Conservation (phyloP, 768 basidiomycete species). For the Lanmaoa pseudosensibilis region DNA sequence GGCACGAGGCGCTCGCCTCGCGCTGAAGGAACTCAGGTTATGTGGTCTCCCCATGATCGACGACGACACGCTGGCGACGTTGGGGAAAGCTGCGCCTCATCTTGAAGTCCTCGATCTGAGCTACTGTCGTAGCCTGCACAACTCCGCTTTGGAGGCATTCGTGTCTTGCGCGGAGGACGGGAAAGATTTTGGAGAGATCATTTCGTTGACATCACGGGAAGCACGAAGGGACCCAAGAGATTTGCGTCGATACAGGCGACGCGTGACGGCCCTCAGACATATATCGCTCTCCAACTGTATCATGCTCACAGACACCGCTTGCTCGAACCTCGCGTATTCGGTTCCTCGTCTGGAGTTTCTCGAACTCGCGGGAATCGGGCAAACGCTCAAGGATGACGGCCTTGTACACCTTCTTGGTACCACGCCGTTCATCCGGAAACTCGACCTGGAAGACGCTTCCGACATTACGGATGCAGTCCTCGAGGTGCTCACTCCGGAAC, state of each 20-base stretch:
- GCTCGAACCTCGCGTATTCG: slow-evolving; percentile 67
- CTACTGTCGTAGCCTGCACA: slow-evolving; percentile 68
- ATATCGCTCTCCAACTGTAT: slow-evolving; percentile 70
- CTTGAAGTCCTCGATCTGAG: slow-evolving; percentile 82
- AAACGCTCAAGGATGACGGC: slow-evolving; percentile 70
- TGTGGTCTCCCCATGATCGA: slow-evolving; percentile 64
- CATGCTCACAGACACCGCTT: slow-evolving; percentile 72
- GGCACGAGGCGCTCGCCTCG: slow-evolving; percentile 47
- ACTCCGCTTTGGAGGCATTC: slow-evolving; percentile 73
- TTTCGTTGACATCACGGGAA: slow-evolving; percentile 60
- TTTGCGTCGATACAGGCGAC: slow-evolving; percentile 48
- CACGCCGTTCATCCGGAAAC: slow-evolving; percentile 65
- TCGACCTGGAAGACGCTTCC: slow-evolving; percentile 85
- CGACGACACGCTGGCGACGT: slow-evolving; percentile 58
- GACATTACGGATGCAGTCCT: slow-evolving; percentile 76
- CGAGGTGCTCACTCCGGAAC: slow-evolving; percentile 55
- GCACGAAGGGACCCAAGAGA: slow-evolving; percentile 62
- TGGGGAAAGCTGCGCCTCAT: slow-evolving; percentile 68
- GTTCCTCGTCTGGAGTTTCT: slow-evolving; percentile 74
- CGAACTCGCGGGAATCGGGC: slow-evolving; percentile 76
- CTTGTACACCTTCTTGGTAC: slow-evolving; percentile 67
- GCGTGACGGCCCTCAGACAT: slow-evolving; percentile 70
- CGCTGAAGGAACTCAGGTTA: slow-evolving; percentile 61
- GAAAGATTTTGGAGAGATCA: slow-evolving; percentile 35
- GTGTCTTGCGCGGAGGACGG: slow-evolving; percentile 48